These are phyloP conservation scores for Xylaria nigripes DNA, from an alignment of 495 filamentous ascomycete species.

Conservation along the genomic window DNA sequence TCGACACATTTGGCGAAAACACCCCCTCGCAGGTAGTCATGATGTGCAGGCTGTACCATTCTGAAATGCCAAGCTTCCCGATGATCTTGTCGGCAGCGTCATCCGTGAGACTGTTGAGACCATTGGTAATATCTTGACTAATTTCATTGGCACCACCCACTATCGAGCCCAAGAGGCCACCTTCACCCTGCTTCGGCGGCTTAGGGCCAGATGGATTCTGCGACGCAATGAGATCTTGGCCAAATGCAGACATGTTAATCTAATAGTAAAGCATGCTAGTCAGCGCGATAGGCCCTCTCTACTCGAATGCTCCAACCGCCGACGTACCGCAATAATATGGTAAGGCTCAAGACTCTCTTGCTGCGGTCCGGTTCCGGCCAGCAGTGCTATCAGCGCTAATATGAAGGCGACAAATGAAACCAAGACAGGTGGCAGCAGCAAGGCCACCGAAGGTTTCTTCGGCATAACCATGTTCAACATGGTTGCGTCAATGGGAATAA, in stretches of 20 bases:
- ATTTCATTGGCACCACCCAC: slow-evolving; percentile 20
- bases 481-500: background rate
- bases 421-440: slow-evolving; percentile 25
- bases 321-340: slow-evolving; percentile 57
- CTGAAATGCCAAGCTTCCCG: slow-evolving; percentile 46
- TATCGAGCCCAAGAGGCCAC: slow-evolving; percentile 17
- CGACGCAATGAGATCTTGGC: slow-evolving; percentile 39
- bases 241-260: slow-evolving; percentile 59
- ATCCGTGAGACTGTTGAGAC: slow-evolving; percentile 29
- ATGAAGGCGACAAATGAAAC: slow-evolving; percentile 55
- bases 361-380: slow-evolving; percentile 55
- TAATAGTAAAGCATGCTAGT: slow-evolving; percentile 22
- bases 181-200: slow-evolving; percentile 11
- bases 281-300: background rate
- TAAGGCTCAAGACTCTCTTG: slow-evolving; percentile 44
- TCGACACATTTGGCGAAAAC: slow-evolving; percentile 47
- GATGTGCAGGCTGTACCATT: slow-evolving; percentile 68
- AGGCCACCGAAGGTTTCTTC: slow-evolving; percentile 6
- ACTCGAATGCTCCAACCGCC: background rate
- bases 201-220: slow-evolving; percentile 18
- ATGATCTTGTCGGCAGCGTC: slow-evolving; percentile 40
- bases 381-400: slow-evolving; percentile 58
- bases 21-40: slow-evolving; percentile 61
- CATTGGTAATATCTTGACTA: slow-evolving; percentile 27
- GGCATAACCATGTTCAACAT: slow-evolving; percentile 16